A percentile compares a stretch with the other conserved stretches of the same genome.
Conservation (phyloP, 2,329 filamentous ascomycete genomes). For the Rhinocladiella mackenziei region DNA sequence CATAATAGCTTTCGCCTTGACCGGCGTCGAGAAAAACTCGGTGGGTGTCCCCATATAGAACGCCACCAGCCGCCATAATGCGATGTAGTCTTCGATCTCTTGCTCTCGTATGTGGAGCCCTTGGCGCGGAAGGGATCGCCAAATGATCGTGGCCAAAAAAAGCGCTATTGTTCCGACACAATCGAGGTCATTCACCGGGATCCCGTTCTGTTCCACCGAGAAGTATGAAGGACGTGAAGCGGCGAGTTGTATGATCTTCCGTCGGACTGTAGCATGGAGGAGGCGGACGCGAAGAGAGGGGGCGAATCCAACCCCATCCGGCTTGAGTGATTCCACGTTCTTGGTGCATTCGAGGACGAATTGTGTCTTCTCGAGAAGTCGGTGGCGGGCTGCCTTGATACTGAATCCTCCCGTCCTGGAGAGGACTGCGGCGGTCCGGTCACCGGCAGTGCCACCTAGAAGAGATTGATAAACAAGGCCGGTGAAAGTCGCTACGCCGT, state of each 20-base stretch:
- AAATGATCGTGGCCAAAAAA: constrained; percentile 66
- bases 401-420: constrained; percentile 71
- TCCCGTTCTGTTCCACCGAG: constrained; percentile 54
- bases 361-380: constrained; percentile 70
- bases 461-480: constrained; percentile 62
- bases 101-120: constrained; percentile 61
- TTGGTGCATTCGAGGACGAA: constrained; percentile 68
- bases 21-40: constrained; percentile 54
- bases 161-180: constrained; percentile 66
- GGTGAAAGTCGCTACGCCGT: constrained; percentile 65
- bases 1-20: constrained; percentile 57
- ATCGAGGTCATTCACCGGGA: constrained; percentile 73
- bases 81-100: constrained; percentile 67
- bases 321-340: constrained; percentile 61
- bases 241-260: constrained; percentile 60
- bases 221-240: constrained; percentile 59
- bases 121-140: constrained; percentile 66
- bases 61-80: constrained; percentile 71
- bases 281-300: constrained; percentile 65
- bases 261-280: constrained; percentile 64
- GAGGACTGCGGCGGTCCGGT: constrained; percentile 68
- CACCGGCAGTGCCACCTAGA: constrained; percentile 60
- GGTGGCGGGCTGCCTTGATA: constrained; percentile 60
- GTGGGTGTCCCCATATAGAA: constrained; percentile 67
- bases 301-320: constrained; percentile 62